Conservation (phyloP, 1,139 yeast species). For the Yamadazyma dushanensis region DNA sequence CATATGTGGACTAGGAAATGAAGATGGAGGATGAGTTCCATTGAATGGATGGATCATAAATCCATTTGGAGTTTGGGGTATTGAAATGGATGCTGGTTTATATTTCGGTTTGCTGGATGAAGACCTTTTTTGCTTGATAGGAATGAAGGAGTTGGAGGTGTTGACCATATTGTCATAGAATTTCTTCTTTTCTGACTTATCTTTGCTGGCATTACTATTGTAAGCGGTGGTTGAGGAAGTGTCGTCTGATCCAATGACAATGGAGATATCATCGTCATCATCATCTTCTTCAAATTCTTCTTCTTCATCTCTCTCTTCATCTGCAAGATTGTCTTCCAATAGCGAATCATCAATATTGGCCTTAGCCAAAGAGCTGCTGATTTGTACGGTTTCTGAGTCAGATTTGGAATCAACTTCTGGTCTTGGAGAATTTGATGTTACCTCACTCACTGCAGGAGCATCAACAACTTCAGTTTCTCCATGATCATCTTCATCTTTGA, state of each 20-base stretch:
- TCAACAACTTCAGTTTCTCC: conserved; percentile 1
- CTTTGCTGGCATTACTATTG: conserved; percentile 13
- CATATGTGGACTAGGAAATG: conserved; percentile 10
- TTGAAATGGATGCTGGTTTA: conserved; percentile 7
- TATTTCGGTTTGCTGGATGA: conserved; percentile 24
- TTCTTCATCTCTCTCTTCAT: conserved; percentile 20
- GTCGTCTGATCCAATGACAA: conserved; percentile 43
- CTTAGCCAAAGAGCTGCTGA: conserved; percentile 5
- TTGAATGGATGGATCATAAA: conserved; percentile 5
- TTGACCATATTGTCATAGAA: conserved; percentile 18
- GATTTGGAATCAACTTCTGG: not conserved
- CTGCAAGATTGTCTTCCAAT: conserved; percentile 18
- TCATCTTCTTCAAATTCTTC: conserved; percentile 35
- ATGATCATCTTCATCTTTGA: conserved; percentile 22
- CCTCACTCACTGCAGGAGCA: too few relatives aligned
- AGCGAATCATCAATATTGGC: conserved; percentile 12
- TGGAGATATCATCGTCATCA: conserved; percentile 45
- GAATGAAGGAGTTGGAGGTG: conserved; percentile 23
- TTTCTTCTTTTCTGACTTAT: conserved; percentile 13
- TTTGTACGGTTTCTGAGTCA: too few relatives aligned
- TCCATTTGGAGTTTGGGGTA: conserved; percentile 14
- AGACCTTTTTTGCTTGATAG: conserved; percentile 20
- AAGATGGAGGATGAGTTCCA: not conserved
- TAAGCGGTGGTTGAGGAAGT: conserved; percentile 27
- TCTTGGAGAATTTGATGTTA: too few relatives aligned